These are phyloP conservation scores for Fusarium irregulare DNA, from an alignment of 2,329 filamentous ascomycete species.

Conservation along the genomic window DNA sequence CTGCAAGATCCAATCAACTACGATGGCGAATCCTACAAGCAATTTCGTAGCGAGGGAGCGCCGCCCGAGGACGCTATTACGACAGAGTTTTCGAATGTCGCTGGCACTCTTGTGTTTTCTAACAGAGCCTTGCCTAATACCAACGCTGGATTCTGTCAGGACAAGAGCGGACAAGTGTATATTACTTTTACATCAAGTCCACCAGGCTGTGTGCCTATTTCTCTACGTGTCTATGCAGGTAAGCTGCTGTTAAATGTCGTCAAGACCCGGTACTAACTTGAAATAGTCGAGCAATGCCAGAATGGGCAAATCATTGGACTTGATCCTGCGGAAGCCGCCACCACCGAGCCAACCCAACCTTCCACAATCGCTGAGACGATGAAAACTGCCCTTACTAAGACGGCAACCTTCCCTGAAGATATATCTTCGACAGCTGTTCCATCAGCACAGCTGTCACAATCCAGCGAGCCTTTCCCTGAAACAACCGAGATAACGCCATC, in stretches of 20 bases:
- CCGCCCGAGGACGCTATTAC: not conserved
- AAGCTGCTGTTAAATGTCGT: fast-evolving
- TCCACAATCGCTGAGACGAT: not conserved
- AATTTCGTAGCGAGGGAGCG: not conserved
- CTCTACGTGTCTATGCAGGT: not conserved
- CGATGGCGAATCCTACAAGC: not conserved
- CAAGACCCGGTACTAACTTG: fast-evolving
- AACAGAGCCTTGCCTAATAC: not conserved
- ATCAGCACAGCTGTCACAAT: too few species aligned
- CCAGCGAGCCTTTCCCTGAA: too few species aligned
- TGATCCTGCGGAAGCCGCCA: not conserved
- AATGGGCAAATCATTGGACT: not conserved
- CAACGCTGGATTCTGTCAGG: not conserved
- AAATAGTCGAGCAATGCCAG: not conserved
- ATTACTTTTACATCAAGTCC: not conserved
- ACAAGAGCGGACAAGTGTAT: not conserved
- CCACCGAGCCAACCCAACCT: too few species aligned
- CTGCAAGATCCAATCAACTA: not conserved
- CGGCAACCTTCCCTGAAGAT: too few species aligned
- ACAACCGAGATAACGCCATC: not conserved
- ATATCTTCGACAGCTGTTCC: too few species aligned
- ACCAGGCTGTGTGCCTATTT: not conserved
- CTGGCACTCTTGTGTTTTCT: not conserved
- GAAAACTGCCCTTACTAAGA: fast-evolving
- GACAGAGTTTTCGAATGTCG: not conserved